These are phyloP conservation scores for Verticillium zaregamsianum DNA, from an alignment of 2,329 filamentous ascomycete species.

Conservation along the genomic window DNA sequence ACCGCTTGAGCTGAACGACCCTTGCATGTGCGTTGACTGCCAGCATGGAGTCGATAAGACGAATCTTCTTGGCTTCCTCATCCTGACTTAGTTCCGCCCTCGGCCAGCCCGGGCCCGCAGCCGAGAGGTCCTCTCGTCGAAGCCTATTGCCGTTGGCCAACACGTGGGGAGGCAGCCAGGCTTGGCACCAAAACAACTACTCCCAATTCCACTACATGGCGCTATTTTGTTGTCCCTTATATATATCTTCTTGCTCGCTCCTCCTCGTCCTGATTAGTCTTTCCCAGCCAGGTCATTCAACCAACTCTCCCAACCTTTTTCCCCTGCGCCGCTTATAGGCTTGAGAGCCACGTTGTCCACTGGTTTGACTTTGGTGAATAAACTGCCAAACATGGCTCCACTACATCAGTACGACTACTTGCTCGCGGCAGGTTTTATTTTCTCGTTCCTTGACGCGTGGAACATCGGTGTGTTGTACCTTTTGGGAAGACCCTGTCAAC, in stretches of 20 bases:
- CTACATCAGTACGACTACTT: constrained; percentile 58
- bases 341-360: neutral
- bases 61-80: neutral
- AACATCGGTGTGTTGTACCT: constrained; percentile 48
- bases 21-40: neutral
- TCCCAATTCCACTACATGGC: neutral
- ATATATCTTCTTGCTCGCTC: neutral
- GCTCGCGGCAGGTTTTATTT: constrained; percentile 60
- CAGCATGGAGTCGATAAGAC: neutral
- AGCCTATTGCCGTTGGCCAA: neutral
- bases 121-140: neutral
- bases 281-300: neutral
- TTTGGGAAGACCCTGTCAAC: neutral
- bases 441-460: constrained; percentile 63
- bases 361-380: neutral
- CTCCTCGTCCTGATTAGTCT: neutral
- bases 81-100: neutral
- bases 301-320: neutral
- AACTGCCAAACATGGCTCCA: constrained; percentile 1
- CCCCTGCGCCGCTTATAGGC: neutral
- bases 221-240: neutral
- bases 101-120: neutral
- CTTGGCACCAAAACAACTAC: neutral
- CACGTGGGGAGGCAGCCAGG: neutral
- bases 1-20: neutral